These are phyloP conservation scores for Pyrus pyrifolia DNA, from an alignment of 306 rosid genomes.

Conservation along the genomic window DNA sequence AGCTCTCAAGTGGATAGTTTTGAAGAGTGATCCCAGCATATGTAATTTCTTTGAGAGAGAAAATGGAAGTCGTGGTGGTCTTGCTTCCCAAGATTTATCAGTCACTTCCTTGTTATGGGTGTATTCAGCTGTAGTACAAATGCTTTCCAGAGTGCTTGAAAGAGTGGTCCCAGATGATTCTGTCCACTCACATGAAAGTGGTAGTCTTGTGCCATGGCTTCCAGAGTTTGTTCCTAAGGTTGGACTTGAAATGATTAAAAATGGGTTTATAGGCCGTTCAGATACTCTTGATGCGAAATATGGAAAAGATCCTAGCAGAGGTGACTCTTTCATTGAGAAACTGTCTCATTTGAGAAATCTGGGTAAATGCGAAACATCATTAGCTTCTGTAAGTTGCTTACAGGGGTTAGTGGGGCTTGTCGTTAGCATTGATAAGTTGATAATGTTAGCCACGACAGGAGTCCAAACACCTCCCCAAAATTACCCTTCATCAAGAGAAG, in stretches of 20 bases:
- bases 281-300: conserved; percentile 24
- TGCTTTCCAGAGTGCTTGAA: conserved; percentile 70
- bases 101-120: conserved; percentile 66
- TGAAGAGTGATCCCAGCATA: conserved; percentile 47
- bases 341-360: conserved; percentile 55
- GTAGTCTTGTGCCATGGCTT: conserved; percentile 69
- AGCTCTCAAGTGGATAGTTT: conserved; percentile 77
- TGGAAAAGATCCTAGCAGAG: conserved; percentile 25
- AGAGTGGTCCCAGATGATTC: conserved; percentile 54
- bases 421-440: conserved; percentile 43
- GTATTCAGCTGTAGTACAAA: conserved; percentile 56
- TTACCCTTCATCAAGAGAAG: conserved; percentile 49
- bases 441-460: conserved; percentile 56
- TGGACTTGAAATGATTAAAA: conserved; percentile 67
- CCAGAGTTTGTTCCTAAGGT: conserved; percentile 84
- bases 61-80: conserved; percentile 25
- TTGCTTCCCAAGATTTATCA: conserved; percentile 21
- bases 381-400: conserved; percentile 78
- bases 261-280: conserved; percentile 42
- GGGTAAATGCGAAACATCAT: conserved; percentile 51
- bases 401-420: conserved; percentile 48
- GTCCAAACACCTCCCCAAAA: conserved; percentile 31
- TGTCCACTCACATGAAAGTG: conserved; percentile 24
- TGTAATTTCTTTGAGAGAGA: conserved; percentile 38
- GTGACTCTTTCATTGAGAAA: conserved; percentile 53